phyloP scores from a whole-genome alignment of 106 monocot species.

The Chionographis japonica region DNA sequence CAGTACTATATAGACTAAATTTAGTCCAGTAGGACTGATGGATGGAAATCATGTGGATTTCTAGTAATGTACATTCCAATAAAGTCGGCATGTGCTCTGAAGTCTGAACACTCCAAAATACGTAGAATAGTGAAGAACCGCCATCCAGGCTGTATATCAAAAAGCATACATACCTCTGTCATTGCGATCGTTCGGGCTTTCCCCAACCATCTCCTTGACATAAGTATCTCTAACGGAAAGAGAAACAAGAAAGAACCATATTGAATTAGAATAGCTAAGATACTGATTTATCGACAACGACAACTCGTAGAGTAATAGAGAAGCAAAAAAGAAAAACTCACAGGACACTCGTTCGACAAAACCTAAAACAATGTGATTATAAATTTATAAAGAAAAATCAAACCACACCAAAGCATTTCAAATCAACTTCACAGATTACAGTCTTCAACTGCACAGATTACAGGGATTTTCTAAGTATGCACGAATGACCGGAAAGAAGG shows the following conservation, averaged over 20 bases:
- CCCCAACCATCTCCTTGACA: constrained; percentile 87
- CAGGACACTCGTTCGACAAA: background rate
- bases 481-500: background rate
- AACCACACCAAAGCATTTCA: too few species aligned
- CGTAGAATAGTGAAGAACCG: too few species aligned
- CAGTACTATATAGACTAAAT: too few species aligned
- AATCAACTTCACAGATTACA: background rate
- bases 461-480: background rate
- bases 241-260: background rate
- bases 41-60: too few species aligned
- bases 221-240: constrained; percentile 62
- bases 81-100: too few species aligned
- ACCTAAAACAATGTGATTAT: too few species aligned
- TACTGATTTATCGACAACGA: too few species aligned
- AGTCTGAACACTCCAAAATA: too few species aligned
- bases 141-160: background rate
- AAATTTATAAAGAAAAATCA: too few species aligned
- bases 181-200: constrained; percentile 90
- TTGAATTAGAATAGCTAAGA: too few species aligned
- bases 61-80: too few species aligned
- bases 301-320: background rate
- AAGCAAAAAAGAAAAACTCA: background rate
- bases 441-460: background rate
- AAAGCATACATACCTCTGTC: constrained; percentile 72
- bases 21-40: too few species aligned